phyloP scores from a whole-genome alignment of 1,139 yeast genomes.

The Blastobotrys raffinosifermentans region DNA sequence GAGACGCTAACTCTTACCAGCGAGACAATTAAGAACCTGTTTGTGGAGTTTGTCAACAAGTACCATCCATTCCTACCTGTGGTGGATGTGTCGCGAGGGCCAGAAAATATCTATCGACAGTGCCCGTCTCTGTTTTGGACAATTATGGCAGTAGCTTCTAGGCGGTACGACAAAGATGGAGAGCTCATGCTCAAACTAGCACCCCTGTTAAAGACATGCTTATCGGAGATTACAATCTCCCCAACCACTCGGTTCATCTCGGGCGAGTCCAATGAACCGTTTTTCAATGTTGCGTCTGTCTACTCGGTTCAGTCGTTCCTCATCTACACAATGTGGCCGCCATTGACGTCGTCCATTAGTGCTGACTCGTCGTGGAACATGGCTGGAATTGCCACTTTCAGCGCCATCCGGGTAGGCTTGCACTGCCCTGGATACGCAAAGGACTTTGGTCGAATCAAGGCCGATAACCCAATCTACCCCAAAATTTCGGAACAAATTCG shows the following conservation, averaged over 20 bases:
- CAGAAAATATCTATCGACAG: conserved; percentile 66
- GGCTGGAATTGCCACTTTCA: conserved; percentile 84
- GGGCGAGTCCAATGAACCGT: conserved; percentile 55
- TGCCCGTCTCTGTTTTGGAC: conserved; percentile 96
- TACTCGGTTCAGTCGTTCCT: conserved; percentile 91
- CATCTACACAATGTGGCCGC: conserved; percentile 91
- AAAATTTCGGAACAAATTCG: conserved; percentile 69
- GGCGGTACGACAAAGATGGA: conserved; percentile 46
- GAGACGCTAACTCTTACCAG: conserved; percentile 60
- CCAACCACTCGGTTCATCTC: conserved; percentile 85
- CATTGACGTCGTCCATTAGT: conserved; percentile 83
- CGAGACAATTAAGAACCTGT: conserved; percentile 59
- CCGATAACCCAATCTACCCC: conserved; percentile 28
- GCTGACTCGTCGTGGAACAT: conserved; percentile 97
- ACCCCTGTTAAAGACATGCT: conserved; percentile 63
- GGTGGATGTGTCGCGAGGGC: conserved; percentile 75
- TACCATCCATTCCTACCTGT: conserved; percentile 87
- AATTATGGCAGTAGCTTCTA: conserved; percentile 72
- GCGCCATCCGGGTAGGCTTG: conserved; percentile 84
- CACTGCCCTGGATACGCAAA: conserved; percentile 66
- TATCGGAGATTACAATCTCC: conserved; percentile 83
- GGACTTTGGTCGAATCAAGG: conserved; percentile 43
- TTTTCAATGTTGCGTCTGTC: conserved; percentile 84
- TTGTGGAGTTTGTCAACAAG: conserved; percentile 58
- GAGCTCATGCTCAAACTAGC: conserved; percentile 49